Base-by-base conservation (phyloP, 306 rosid species). In the Datisca glomerata region DNA sequence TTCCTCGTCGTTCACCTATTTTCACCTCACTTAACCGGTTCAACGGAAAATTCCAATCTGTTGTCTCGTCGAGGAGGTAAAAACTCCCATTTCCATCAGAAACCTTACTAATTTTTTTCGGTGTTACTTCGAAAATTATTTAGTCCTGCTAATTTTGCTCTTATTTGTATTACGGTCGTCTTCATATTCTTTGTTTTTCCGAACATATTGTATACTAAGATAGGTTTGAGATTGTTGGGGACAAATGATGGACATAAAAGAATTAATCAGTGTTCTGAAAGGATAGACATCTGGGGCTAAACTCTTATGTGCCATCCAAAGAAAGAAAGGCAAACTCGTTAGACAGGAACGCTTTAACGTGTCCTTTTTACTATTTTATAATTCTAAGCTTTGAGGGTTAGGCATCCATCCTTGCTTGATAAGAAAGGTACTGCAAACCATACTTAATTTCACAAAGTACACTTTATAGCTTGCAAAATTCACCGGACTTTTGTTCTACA, bases 41-140 rank as follows among this genome's bases (percentile, higher is more conserved):
- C 20, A 29, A 38, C 11, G 28, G 41, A 9, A 50, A 43, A 7
- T 27, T 53, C 40, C 59, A 57, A 5, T 55, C 63, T 22, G n/a
- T 53, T 6, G 23, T 61, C 14, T 33, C 55, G 29, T 35, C 57
- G 18, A 20, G 43, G 38, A 69, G 77, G 86, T 84, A 49, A 17
- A 7, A 28, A 43, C 42, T 32, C 2, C 18, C 5, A 16, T 19
- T 43, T 3, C 24, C 14, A 0, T 24, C 29, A 11, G 18, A 18
- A 6, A 8, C 36, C n/a, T 1, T 8, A 31, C n/a, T 8, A 28
- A 31, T 31, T 1, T 14, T 8, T 31, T 31, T 4, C 2, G 36
- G 12, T 10, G 9, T 2, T 31, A 31, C 36, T 31, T 31, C n/a
- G 3, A 0, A 8, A 8, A 31, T 31, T 12, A 14, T 14, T 31